Evolutionary conservation across 176 grass and related monocot species (phyloP), one percentile per base, ranked within the genome.

Genomic region (Chloris gayana): DNA sequence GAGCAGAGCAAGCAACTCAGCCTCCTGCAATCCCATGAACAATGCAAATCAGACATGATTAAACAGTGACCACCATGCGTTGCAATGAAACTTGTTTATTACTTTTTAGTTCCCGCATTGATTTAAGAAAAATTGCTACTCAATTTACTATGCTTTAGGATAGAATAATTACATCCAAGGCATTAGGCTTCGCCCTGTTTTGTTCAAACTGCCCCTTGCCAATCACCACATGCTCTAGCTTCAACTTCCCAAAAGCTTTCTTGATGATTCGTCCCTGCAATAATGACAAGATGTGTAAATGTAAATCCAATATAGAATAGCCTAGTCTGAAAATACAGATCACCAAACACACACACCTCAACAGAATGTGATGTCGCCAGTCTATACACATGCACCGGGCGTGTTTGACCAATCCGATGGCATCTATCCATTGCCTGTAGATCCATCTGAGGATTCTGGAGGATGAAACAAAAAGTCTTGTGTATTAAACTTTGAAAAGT

Each of bases 401-500:
- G 85, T 33, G 90, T 93, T 86, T 98, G 96, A 37, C 96, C 96
- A 87, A 98, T 98, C 76, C 96, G 82, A 76, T 98, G 96, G 81
- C 96, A 98, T 38, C 96, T 74, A 70, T 98, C 96, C 96, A 98
- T 98, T 31, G 96, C 96, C 87, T 98, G 96, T 73, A 98, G 67
- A 93, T 98, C 96, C 90, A 90, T 91, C 77, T 98, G 96, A 79
- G 96, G 96, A 72, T 98, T 98, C 96, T 98, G 88, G 50, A 85
- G 14, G 53, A 83, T 17, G 0, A 85, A 83, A 85, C n/a, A 17
- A 80, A 80, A 77, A 27, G 32, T 13, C 73, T 15, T 39, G 8
- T 37, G 3, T 44, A 67, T 45, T 39, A 85, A 70, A 34, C 2
- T 46, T 72, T 21, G 14, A 35, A 12, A 80, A 15, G 31, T 69